Base-by-base conservation (phyloP, 176 grass and related monocot genomes). In the Hsuehochloa calcarea region DNA sequence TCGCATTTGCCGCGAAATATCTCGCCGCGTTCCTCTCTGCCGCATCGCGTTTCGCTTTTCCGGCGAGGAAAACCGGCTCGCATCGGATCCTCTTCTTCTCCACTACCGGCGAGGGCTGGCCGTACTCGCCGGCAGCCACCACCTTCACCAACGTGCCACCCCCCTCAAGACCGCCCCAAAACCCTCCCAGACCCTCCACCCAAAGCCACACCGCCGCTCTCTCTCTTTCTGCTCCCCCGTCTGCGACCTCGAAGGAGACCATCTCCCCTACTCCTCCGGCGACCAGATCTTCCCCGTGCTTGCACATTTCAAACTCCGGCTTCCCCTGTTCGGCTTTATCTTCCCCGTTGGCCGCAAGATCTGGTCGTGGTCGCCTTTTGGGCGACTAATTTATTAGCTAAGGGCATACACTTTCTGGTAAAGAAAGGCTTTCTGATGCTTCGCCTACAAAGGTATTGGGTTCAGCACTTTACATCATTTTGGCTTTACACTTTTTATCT, bases 371-470 rank as follows among this genome's bases (percentile, higher is more conserved):
- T 25, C 61, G 5, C 26, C 12, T 63, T 63, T 13, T 2, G 5
- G 2, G 37, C 35, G 27, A 6, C 20, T 73, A 17, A 4, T 83
- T 49, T 83, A 44, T 73, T 64, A 17, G 12, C 70, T 17, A 29
- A 7, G 11, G 3, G 22, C 11, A 35, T 39, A 46, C 26, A 1
- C 59, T 87, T 87, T 81, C 77, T 44, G 59, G 22, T 46, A 27
- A 63, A 89, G 66, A 73, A 59, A 74, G 68, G 75, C 67, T 71
- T 7, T 44, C 68, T 27, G 58, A 67, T 79, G 61, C 81, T 29
- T 75, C 79, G 5, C 39, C 51, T 22, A 0, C 8, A 82, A 87
- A 70, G 71, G 72, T 49, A 29, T 59, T 59, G 20, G 38, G 19
- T 49, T 46, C 23, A 75, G 26, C 49, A 2, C 78, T 83, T 78